Base-by-base conservation (phyloP, 2,329 filamentous ascomycete genomes). In the Verticillium albo-atrum region DNA sequence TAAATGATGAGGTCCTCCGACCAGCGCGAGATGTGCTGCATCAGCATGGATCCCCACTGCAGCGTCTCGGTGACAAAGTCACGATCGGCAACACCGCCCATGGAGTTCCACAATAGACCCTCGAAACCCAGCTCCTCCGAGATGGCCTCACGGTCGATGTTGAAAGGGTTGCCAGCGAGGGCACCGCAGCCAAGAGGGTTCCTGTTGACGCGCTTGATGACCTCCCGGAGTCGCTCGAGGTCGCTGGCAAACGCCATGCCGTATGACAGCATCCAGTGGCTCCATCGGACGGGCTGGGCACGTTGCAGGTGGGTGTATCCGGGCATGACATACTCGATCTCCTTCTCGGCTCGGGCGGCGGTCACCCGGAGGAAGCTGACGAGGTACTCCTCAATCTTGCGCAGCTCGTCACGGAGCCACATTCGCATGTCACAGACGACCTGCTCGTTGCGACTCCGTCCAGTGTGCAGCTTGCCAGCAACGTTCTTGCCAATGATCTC, bases 241-340 rank as follows among this genome's bases (percentile, higher is more conserved):
- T 96, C 92, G 37, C 79, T 79, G 15, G 83, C 79, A 69, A 96
- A 94, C 32, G 85, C 83, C 55, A 85, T 84, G 56, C 83, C 90
- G 70, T 92, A 88, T 54, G 87, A 89, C 64, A 96, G 76, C 70
- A 96, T 80, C 89, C 89, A 94, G 70, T 95, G 91, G 58, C 83
- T 87, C 89, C 89, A 96, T 62, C 89, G 81, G 66, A 96, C 86
- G 1, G 91, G 91, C 75, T 90, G 77, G 1, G 91, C 91, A 57
- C 90, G 88, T 76, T 96, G 92, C 35, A 95, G 77, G 74, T 96
- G 92, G 15, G 91, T 96, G 76, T 96, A 96, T 3, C 90, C 90
- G 1, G 92, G 92, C 89, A 96, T 95, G 68, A 96, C 73, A 64
- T 85, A 81, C 66, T 90, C 88, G 63, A 69, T 65, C 54, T 70